Conservation (phyloP, 1,139 yeast genomes). For the Arxiozyma slooffiae region DNA sequence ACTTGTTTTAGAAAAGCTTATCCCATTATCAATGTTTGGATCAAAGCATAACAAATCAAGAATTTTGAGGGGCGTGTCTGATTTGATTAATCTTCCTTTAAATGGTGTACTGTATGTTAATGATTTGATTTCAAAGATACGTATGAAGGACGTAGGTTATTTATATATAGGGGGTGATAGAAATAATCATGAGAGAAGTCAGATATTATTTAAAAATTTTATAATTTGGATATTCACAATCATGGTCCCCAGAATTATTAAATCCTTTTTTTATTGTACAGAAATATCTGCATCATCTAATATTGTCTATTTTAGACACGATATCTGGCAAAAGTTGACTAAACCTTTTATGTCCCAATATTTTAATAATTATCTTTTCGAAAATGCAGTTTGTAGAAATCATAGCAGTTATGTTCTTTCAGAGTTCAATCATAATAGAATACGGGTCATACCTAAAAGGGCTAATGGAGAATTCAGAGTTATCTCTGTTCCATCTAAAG, state of each 20-base stretch:
- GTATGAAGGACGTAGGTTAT: conserved; percentile 41
- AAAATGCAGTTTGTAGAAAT: conserved; percentile 21
- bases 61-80: conserved; percentile 34
- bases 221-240: conserved; percentile 49
- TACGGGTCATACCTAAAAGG: conserved; percentile 47
- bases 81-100: conserved; percentile 35
- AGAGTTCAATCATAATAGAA: conserved; percentile 30
- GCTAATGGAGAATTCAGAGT: conserved; percentile 43
- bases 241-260: conserved; percentile 42
- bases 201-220: conserved; percentile 9
- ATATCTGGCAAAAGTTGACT: conserved; percentile 45
- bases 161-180: conserved; percentile 14
- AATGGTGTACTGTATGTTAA: conserved; percentile 29
- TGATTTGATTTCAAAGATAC: conserved; percentile 30
- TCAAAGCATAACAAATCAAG: conserved; percentile 38
- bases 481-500: conserved; percentile 45
- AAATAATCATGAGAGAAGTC: conserved; percentile 6
- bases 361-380: conserved; percentile 30
- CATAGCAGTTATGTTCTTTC: conserved; percentile 22
- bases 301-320: conserved; percentile 48
- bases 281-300: conserved; percentile 39
- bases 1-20: conserved; percentile 37
- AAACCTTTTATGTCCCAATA: conserved; percentile 37
- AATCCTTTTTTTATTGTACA: conserved; percentile 58
- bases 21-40: conserved; percentile 54